Percentiles rank a stretch among this genome's conserved stretches.
These are phyloP conservation scores for Salvia hispanica DNA, from an alignment of 257 asterid genomes.

Conservation along the genomic window DNA sequence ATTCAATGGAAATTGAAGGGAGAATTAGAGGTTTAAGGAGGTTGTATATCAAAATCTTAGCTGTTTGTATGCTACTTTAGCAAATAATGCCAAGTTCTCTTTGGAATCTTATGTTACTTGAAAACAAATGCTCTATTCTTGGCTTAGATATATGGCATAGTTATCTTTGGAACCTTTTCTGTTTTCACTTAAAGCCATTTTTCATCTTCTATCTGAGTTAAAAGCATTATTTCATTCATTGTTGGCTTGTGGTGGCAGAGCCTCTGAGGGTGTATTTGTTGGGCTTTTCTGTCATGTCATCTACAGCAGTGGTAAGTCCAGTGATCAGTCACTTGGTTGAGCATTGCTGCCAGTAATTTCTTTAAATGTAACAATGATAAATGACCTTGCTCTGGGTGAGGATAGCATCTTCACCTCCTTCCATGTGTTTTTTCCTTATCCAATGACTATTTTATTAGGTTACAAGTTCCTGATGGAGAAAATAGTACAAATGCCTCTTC, in stretches of 20 bases:
- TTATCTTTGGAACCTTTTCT: background rate
- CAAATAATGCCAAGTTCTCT: background rate
- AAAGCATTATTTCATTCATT: slow-evolving; percentile 5
- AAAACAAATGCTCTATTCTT: slow-evolving; percentile 5
- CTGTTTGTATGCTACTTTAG: background rate
- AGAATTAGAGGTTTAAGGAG: too few relatives aligned
- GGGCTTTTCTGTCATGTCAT: slow-evolving; percentile 99
- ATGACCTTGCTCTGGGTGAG: background rate
- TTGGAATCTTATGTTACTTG: background rate
- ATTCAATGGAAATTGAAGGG: too few relatives aligned
- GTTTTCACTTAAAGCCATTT: background rate
- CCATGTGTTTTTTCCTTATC: slow-evolving; percentile 2
- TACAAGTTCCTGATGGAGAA: slow-evolving; percentile 86
- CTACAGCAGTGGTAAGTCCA: slow-evolving; percentile 92
- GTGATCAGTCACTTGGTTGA: slow-evolving; percentile 22
- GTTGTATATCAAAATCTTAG: background rate
- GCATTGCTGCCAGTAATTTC: slow-evolving; percentile 21
- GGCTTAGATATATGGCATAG: slow-evolving; percentile 6
- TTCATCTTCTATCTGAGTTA: too few relatives aligned
- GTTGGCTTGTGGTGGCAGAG: slow-evolving; percentile 86
- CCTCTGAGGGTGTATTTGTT: slow-evolving; percentile 94
- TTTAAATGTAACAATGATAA: too few relatives aligned
- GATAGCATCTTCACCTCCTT: background rate
- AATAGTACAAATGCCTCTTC: slow-evolving; percentile 85
- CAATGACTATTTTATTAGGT: slow-evolving; percentile 33